A percentile compares a stretch with the other conserved stretches of the same genome.
phyloP scores from a whole-genome alignment of 495 filamentous ascomycete genomes.

The Talaromyces trachyspermus region DNA sequence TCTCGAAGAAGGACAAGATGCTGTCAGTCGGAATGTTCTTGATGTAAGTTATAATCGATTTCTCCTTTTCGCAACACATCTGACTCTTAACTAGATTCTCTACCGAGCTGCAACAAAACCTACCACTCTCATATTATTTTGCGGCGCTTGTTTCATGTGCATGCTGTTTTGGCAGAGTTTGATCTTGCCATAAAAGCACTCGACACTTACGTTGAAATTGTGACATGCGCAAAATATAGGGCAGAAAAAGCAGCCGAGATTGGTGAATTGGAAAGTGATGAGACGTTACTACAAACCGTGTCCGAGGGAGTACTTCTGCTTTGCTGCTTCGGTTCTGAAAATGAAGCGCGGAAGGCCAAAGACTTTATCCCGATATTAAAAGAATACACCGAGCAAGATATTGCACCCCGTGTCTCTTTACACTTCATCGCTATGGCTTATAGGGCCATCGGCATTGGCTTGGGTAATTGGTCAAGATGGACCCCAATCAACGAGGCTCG shows the following conservation, averaged over 20 bases:
- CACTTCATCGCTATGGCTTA: constrained; percentile 59
- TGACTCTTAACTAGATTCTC: constrained; percentile 46
- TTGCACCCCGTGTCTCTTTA: constrained; percentile 36
- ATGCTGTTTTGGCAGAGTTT: constrained; percentile 79
- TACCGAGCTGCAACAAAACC: constrained; percentile 82
- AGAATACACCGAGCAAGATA: constrained; percentile 50
- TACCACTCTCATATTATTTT: constrained; percentile 88
- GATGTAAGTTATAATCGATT: constrained; percentile 43
- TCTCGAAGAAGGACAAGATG: constrained; percentile 67
- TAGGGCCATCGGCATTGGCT: constrained; percentile 72
- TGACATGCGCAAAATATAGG: constrained; percentile 71
- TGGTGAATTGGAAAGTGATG: constrained; percentile 68
- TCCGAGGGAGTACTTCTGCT: constrained; percentile 71
- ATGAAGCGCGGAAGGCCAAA: constrained; percentile 70
- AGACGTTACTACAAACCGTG: constrained; percentile 63
- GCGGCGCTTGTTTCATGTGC: constrained; percentile 80
- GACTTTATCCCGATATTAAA: constrained; percentile 58
- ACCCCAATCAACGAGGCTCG: constrained; percentile 66
- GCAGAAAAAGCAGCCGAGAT: constrained; percentile 74
- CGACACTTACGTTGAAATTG: constrained; percentile 81
- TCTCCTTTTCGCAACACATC: not conserved
- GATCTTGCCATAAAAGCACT: constrained; percentile 79
- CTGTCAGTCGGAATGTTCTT: constrained; percentile 61
- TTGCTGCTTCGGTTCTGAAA: constrained; percentile 67
- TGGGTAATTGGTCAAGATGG: constrained; percentile 76